These are phyloP conservation scores for Atractiella rhizophila DNA, from an alignment of 768 basidiomycete genomes.

Conservation along the genomic window DNA sequence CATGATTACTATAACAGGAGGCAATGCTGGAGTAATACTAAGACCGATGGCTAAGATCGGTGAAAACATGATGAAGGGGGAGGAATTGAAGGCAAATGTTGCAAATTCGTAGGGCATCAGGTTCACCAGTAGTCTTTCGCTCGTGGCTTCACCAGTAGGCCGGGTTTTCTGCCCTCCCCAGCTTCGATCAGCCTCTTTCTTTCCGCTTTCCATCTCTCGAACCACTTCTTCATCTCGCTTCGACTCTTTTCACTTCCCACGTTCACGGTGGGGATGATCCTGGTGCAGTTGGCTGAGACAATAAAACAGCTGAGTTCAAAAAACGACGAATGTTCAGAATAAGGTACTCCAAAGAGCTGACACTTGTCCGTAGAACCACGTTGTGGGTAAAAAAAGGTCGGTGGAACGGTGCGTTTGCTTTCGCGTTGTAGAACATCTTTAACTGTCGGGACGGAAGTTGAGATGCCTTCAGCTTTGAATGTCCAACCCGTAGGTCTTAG, in stretches of 20 bases:
- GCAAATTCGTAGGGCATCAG: too few relatives aligned
- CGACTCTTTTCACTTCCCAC: constrained; percentile 46
- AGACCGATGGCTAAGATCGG: too few relatives aligned
- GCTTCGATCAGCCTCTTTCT: constrained; percentile 32
- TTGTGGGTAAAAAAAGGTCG: constrained; percentile 37
- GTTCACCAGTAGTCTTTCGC: too few relatives aligned
- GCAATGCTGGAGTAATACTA: too few relatives aligned
- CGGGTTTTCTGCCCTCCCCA: too few relatives aligned
- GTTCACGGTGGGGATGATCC: constrained; percentile 89
- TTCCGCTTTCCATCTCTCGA: constrained; percentile 68
- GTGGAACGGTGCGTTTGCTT: constrained; percentile 37
- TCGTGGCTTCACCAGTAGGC: too few relatives aligned
- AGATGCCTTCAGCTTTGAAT: constrained; percentile 27
- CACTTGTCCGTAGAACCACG: constrained; percentile 43
- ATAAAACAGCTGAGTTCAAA: constrained; percentile 35
- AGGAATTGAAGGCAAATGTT: too few relatives aligned
- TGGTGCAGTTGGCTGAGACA: constrained; percentile 32
- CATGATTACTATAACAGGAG: too few relatives aligned
- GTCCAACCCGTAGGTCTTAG: constrained; percentile 94
- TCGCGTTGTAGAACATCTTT: constrained; percentile 38
- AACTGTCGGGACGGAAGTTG: constrained; percentile 30
- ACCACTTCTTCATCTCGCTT: constrained; percentile 69
- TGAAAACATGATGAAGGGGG: too few relatives aligned
- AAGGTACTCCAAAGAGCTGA: constrained; percentile 27
- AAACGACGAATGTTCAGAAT: constrained; percentile 78